A percentile compares a stretch with the other conserved stretches of the same genome.
Evolutionary conservation across 78 protist genomes (phyloP).

Genomic region (Chrysochromulina parva): DNA sequence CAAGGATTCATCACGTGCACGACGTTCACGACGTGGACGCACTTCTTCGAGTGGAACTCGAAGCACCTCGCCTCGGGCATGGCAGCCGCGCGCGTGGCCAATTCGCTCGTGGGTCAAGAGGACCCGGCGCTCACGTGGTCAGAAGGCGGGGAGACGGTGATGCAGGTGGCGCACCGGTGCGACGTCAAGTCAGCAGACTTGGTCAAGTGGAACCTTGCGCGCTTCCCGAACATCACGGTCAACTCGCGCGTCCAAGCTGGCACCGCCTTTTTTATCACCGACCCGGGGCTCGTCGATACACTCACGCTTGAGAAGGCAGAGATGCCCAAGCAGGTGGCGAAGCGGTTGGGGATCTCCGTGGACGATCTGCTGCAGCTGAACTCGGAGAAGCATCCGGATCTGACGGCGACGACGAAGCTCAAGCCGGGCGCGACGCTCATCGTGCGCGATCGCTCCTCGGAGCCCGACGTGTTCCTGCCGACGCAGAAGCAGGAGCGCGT

Average conservation of each 20-base stretch:
- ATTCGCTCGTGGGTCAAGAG: background rate
- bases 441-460: background rate
- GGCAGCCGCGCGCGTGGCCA: background rate
- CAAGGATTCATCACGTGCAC: background rate
- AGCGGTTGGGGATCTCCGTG: background rate
- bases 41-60: background rate
- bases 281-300: background rate
- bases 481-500: background rate
- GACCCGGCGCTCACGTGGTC: background rate
- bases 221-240: background rate
- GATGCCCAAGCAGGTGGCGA: background rate
- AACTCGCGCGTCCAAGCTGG: background rate
- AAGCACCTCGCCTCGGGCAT: background rate
- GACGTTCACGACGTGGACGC: constrained; percentile 2
- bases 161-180: too few relatives aligned
- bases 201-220: background rate
- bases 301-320: background rate
- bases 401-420: background rate
- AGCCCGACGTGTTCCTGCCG: background rate
- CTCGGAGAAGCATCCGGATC: background rate
- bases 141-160: background rate
- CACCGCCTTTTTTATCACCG: background rate
- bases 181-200: background rate
- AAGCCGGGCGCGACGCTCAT: background rate
- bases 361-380: background rate